Percentiles rank a stretch among this genome's conserved stretches.
Evolutionary conservation across 139 green algal species (phyloP).

Genomic region (Marvania coccoides): DNA sequence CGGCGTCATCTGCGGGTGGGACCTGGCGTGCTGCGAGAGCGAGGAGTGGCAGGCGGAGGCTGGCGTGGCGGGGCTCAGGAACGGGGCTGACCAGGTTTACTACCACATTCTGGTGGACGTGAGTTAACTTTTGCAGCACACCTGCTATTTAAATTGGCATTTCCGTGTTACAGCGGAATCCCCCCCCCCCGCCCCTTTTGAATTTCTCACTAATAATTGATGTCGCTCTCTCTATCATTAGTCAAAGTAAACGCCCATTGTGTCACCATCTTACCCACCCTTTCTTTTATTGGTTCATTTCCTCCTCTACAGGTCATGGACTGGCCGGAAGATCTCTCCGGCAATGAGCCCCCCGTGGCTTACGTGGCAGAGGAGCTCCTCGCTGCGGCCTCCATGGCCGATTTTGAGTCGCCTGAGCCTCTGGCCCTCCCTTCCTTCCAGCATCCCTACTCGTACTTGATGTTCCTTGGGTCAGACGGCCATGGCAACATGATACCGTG

Average conservation of each 20-base stretch:
- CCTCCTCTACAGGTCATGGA: too few relatives aligned
- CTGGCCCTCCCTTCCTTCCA: background rate
- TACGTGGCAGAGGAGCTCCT: constrained; percentile 70
- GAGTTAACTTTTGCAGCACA: too few relatives aligned
- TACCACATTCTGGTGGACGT: constrained; percentile 70
- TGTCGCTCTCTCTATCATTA: too few relatives aligned
- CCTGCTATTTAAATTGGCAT: too few relatives aligned
- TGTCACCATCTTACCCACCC: too few relatives aligned
- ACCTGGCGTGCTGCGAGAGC: constrained; percentile 67
- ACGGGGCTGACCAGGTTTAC: constrained; percentile 21
- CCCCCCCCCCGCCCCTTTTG: too few relatives aligned
- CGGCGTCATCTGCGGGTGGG: constrained; percentile 65
- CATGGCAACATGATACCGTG: constrained; percentile 68
- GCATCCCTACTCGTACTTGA: constrained; percentile 48
- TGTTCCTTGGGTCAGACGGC: constrained; percentile 75
- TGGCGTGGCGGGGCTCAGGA: background rate
- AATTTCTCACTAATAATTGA: too few relatives aligned
- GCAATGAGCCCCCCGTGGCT: constrained; percentile 50
- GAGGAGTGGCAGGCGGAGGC: constrained; percentile 47
- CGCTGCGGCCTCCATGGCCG: constrained; percentile 2
- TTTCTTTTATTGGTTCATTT: too few relatives aligned
- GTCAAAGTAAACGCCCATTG: too few relatives aligned
- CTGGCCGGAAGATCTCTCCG: constrained; percentile 45
- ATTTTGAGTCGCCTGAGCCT: constrained; percentile 10
- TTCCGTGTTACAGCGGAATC: too few relatives aligned